A percentile compares a stretch with the other conserved stretches of the same genome.
Evolutionary conservation across 768 basidiomycete species (phyloP).

Genomic region (Cantharellus anzutake): DNA sequence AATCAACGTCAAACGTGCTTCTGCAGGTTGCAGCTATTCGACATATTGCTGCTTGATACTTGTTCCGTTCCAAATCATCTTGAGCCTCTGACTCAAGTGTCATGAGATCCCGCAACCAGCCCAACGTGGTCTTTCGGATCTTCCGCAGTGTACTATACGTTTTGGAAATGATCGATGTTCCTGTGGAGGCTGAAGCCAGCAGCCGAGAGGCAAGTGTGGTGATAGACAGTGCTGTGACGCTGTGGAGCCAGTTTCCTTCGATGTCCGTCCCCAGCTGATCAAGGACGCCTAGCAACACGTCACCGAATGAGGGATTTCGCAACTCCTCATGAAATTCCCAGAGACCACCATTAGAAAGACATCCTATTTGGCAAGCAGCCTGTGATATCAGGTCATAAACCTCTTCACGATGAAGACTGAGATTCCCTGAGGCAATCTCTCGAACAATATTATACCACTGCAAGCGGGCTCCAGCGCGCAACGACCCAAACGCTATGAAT

Average conservation of each 20-base stretch:
- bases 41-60: slow-evolving; percentile 14
- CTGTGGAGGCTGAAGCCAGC: neutral
- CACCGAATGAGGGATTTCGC: neutral
- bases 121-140: slow-evolving; percentile 17
- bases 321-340: neutral
- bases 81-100: slow-evolving; percentile 11
- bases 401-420: slow-evolving; percentile 24
- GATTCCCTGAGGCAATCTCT: slow-evolving; percentile 21
- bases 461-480: neutral
- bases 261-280: neutral
- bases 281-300: neutral
- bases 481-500: neutral
- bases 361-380: slow-evolving; percentile 26
- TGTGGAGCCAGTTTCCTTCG: neutral
- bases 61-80: slow-evolving; percentile 9
- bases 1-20: slow-evolving; percentile 21
- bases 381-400: slow-evolving; percentile 28
- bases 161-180: neutral
- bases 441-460: slow-evolving; percentile 12
- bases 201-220: neutral
- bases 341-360: neutral
- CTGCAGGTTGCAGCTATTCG: slow-evolving; percentile 24
- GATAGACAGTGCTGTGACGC: neutral
- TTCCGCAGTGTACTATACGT: slow-evolving; percentile 11
- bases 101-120: slow-evolving; percentile 21